Evolutionary conservation across 345 rosid genomes (phyloP).

Genomic region (Barbarea vulgaris): DNA sequence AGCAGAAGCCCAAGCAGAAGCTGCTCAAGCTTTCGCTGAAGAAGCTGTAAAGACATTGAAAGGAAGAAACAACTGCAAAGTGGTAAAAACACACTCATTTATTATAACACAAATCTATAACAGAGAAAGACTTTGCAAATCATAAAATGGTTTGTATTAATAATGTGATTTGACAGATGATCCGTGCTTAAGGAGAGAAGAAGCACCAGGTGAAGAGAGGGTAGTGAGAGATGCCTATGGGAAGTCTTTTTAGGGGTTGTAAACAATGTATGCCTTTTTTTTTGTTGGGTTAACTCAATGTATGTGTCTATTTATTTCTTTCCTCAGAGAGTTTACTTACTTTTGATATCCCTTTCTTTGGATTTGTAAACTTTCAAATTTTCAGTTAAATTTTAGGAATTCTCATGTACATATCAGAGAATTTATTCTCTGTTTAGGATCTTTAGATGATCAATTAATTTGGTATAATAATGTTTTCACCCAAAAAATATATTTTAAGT

Average conservation of each 20-base stretch:
- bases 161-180: slow-evolving; percentile 30
- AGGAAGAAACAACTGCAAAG: slow-evolving; percentile 54
- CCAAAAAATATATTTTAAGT: not conserved
- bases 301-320: slow-evolving; percentile 7
- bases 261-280: not conserved
- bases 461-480: not conserved
- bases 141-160: not conserved
- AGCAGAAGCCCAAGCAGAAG: slow-evolving; percentile 96
- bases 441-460: not conserved
- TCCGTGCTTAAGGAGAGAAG: slow-evolving; percentile 19
- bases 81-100: slow-evolving; percentile 43
- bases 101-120: not conserved
- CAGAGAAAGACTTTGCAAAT: not conserved
- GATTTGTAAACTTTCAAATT: slow-evolving; percentile 16
- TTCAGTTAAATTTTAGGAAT: slow-evolving; percentile 13
- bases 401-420: not conserved
- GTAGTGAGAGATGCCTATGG: not conserved
- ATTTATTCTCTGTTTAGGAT: not conserved
- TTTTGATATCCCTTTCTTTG: not conserved
- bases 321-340: not conserved
- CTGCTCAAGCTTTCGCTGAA: slow-evolving; percentile 87
- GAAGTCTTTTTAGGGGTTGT: no score
- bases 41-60: slow-evolving; percentile 76
- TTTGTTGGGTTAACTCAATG: no score
- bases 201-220: slow-evolving; percentile 4